phyloP scores from a whole-genome alignment of 306 rosid species.

The Hippophae tibetana region DNA sequence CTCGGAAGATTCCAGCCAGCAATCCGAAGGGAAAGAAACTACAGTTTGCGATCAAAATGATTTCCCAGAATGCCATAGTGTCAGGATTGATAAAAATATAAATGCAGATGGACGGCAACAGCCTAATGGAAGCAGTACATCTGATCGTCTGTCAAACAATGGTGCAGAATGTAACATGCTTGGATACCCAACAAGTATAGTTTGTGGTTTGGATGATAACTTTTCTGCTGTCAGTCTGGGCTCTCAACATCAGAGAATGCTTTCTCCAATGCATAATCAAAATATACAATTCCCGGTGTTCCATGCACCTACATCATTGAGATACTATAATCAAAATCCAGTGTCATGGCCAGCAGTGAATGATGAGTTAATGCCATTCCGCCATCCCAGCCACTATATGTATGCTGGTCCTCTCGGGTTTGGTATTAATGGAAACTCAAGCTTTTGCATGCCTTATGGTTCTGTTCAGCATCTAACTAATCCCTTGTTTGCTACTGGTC shows the following conservation, averaged over 20 bases:
- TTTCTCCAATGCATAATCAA: conserved; percentile 45
- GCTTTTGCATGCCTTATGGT: conserved; percentile 70
- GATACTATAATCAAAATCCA: conserved; percentile 79
- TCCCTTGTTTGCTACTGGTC: conserved; percentile 49
- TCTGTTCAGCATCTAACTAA: conserved; percentile 60
- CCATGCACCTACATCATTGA: conserved; percentile 56
- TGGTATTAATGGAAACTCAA: conserved; percentile 68
- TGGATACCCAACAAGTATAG: conserved; percentile 24
- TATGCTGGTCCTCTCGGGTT: conserved; percentile 77
- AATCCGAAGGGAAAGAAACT: conserved; percentile 59
- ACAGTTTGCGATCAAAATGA: conserved; percentile 34
- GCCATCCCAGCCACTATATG: conserved; percentile 59
- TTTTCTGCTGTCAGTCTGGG: conserved; percentile 43
- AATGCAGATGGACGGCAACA: conserved; percentile 24
- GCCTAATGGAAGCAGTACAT: conserved; percentile 24
- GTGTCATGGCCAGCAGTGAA: conserved; percentile 75
- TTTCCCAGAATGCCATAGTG: conserved; percentile 40
- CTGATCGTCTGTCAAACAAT: conserved; percentile 24
- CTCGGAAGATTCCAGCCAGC: conserved; percentile 86
- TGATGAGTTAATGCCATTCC: conserved; percentile 58
- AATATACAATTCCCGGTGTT: conserved; percentile 63
- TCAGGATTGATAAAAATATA: conserved; percentile 29
- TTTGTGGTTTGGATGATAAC: conserved; percentile 39
- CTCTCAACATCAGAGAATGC: conserved; percentile 54
- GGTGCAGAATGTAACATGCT: conserved; percentile 31